phyloP scores from a whole-genome alignment of 768 basidiomycete genomes.

The Pleurotus pulmonarius region DNA sequence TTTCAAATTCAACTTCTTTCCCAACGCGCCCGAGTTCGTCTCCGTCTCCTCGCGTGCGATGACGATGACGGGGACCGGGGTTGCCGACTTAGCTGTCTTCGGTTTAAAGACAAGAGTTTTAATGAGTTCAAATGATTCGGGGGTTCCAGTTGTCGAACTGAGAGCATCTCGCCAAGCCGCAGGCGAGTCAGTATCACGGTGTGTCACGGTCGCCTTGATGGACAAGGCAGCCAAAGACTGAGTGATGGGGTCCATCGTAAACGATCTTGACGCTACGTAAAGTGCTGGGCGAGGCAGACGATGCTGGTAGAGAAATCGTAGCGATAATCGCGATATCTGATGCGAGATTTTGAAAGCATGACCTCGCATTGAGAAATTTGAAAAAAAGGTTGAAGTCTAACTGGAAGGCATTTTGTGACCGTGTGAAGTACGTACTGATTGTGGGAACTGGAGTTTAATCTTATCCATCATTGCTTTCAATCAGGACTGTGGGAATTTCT shows the following conservation, averaged over 20 bases:
- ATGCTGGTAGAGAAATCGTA: no score
- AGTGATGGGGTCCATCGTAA: constrained; percentile 30
- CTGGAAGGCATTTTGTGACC: no score
- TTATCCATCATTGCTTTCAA: no score
- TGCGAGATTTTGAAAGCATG: no score
- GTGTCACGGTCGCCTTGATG: constrained; percentile 52
- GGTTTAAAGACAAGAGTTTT: constrained; percentile 96
- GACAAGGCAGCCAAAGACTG: constrained; percentile 47
- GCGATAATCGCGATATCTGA: no score
- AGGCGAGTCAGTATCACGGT: constrained; percentile 64
- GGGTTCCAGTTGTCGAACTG: constrained; percentile 43
- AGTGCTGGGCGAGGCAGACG: not conserved
- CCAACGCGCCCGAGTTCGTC: constrained; percentile 71
- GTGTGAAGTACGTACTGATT: no score
- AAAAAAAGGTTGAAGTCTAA: no score
- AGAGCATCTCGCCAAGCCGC: constrained; percentile 76
- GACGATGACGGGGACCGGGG: constrained; percentile 81
- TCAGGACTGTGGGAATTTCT: no score
- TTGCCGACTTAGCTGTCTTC: constrained; percentile 88
- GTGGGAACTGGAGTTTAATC: no score
- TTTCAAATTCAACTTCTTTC: constrained; percentile 79
- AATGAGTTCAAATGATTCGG: constrained; percentile 65
- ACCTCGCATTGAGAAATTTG: no score
- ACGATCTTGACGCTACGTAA: constrained; percentile 21
- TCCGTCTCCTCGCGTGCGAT: constrained; percentile 85